Evolutionary conservation across 352 stramenopile genomes (phyloP), one percentile per base, ranked within the genome.

Genomic region (Globisporangium canariense): DNA sequence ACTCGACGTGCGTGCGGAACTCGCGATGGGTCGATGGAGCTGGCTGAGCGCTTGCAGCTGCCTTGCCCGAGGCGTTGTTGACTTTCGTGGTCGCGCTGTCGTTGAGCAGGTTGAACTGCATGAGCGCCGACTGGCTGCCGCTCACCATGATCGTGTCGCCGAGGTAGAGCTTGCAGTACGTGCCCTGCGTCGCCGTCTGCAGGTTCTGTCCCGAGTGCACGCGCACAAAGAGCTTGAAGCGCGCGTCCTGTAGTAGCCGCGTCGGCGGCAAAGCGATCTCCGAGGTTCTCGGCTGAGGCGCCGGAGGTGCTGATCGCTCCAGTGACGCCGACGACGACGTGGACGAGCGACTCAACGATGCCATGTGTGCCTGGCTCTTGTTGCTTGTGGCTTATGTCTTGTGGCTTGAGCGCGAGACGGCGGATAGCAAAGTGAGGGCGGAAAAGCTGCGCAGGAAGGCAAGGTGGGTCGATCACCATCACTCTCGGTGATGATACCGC

Each of bases 141-240:
- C 66, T 77, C 47, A 82, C 65, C 28, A 90, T 77, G 22, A 75
- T 66, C 38, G 71, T 71, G 6, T 88, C 75, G 2, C 81, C 83
- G 36, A 90, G 41, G 50, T 92, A 90, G n/a, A 90, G 51, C 65
- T 89, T 92, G 60, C 78, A 89, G 68, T 90, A 92, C 9, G 74
- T 79, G 32, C 69, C 61, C 54, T 82, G 73, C 22, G 78, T 66
- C 25, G 78, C 68, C 4, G 67, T 67, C 28, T 79, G 53, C 38
- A 91, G 57, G 28, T 82, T 75, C 28, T 76, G 67, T 38, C 74
- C 80, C 55, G 83, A 91, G 62, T 90, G 81, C 28, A 92, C 79
- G 40, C 81, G 83, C 34, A 92, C 53, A 52, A 78, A 89, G 55
- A 92, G 72, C 52, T 77, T 87, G 64, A 83, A 89, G 55, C 61